Evolutionary conservation across 805 yeast genomes (phyloP), one percentile per base, ranked within the genome.

Genomic region (Saturnispora silvae): DNA sequence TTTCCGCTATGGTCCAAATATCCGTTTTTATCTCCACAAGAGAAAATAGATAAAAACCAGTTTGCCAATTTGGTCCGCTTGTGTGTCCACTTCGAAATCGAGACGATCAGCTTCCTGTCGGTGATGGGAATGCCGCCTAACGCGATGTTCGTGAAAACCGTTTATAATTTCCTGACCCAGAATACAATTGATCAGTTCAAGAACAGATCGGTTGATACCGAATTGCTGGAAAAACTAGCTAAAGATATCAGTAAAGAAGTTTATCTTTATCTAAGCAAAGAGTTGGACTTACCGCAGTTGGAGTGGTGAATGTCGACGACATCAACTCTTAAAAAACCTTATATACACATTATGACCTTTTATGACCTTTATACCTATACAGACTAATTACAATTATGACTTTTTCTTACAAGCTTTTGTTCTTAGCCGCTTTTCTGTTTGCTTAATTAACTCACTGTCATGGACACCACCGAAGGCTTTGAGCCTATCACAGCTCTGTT

Each of bases 401-500:
- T n/a, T n/a, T n/a, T n/a, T n/a, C n/a, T n/a, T n/a, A n/a, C n/a
- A n/a, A n/a, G n/a, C n/a, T n/a, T n/a, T n/a, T n/a, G n/a, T n/a
- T n/a, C n/a, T n/a, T n/a, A n/a, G n/a, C n/a, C n/a, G n/a, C n/a
- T n/a, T n/a, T n/a, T n/a, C n/a, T n/a, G n/a, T n/a, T n/a, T n/a
- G n/a, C n/a, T n/a, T n/a, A n/a, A n/a, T n/a, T n/a, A n/a, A n/a
- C n/a, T n/a, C n/a, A n/a, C n/a, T n/a, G n/a, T n/a, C n/a, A 55
- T 55, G 59, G 56, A 52, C 26, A 30, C 43, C 1, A 35, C 50
- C 5, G 57, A 49, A 56, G 95, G 95, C 16, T 86, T 87, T 52
- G 81, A 79, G 5, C 95, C 94, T n/a, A 85, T 92, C 14, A 67
- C 74, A 40, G 92, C 96, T 2, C 65, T 86, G 31, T 87, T 92